Conservation (phyloP, 2,329 filamentous ascomycete species). For the Arthrobotrys sphaeroides region DNA sequence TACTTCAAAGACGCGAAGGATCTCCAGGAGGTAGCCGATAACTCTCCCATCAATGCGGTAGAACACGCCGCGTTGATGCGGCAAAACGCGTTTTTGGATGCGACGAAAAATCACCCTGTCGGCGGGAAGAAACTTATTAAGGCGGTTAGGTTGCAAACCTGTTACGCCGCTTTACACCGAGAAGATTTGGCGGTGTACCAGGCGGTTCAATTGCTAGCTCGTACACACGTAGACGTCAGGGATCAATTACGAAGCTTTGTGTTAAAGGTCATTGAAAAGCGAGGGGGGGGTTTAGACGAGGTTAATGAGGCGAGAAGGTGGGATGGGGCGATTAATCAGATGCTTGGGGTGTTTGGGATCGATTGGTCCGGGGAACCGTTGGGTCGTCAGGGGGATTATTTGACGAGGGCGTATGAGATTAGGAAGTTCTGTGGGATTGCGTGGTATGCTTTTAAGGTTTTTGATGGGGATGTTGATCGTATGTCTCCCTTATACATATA, state of each 20-base stretch:
- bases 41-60: not conserved
- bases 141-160: not conserved
- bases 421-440: conserved; percentile 37
- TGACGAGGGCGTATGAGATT: conserved; percentile 35
- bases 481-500: not conserved
- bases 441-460: conserved; percentile 27
- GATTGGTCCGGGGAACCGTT: not conserved
- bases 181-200: not conserved
- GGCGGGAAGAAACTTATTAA: not conserved
- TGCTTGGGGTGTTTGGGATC: not conserved
- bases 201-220: no score
- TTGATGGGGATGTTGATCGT: not conserved
- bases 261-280: not conserved
- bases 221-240: no score
- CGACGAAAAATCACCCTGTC: not conserved
- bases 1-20: not conserved
- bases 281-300: not conserved
- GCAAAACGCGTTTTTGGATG: not conserved
- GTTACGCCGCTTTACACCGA: not conserved
- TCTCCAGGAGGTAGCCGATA: not conserved
- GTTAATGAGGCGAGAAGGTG: not conserved
- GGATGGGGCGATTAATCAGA: not conserved
- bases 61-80: not conserved
- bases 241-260: not conserved
- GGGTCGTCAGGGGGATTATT: conserved; percentile 1